phyloP scores from a whole-genome alignment of 352 stramenopile species.

The Phytophthora cajani region DNA sequence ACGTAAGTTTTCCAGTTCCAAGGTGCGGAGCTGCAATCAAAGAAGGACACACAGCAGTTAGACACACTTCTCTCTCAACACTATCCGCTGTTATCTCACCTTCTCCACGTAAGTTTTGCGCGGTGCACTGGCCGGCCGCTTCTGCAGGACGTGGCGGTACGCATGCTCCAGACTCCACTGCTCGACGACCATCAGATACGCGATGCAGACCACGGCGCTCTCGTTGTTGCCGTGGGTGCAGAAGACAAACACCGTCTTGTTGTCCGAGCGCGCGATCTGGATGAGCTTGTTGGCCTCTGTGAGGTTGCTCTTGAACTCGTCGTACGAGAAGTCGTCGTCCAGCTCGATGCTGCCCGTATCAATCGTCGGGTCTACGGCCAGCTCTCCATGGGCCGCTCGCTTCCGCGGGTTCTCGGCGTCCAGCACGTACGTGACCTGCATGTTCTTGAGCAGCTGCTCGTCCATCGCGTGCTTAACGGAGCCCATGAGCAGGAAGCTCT shows the following conservation, averaged over 20 bases:
- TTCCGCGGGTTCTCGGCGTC: conserved; percentile 76
- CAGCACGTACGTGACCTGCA: conserved; percentile 56
- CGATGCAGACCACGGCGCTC: conserved; percentile 70
- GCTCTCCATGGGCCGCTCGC: conserved; percentile 28
- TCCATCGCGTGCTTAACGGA: conserved; percentile 69
- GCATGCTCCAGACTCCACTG: conserved; percentile 68
- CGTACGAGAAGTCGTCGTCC: conserved; percentile 71
- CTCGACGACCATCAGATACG: conserved; percentile 66
- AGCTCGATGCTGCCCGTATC: conserved; percentile 56
- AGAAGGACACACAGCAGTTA: conserved; percentile 8
- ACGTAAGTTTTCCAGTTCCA: conserved; percentile 70
- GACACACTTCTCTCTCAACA: not conserved
- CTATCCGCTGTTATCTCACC: conserved; percentile 28
- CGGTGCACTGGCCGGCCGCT: conserved; percentile 61
- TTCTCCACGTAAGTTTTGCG: conserved; percentile 75
- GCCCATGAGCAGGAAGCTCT: conserved; percentile 60
- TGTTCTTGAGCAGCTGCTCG: conserved; percentile 60
- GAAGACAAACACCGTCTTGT: conserved; percentile 71
- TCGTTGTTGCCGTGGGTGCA: conserved; percentile 81
- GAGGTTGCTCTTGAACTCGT: conserved; percentile 58
- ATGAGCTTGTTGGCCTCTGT: conserved; percentile 57
- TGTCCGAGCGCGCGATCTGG: conserved; percentile 37
- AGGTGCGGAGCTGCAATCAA: conserved; percentile 43
- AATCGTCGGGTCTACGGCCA: conserved; percentile 33
- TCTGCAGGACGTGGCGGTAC: conserved; percentile 68